These are phyloP conservation scores for Populus nigra DNA, from an alignment of 345 rosid genomes.

Conservation along the genomic window DNA sequence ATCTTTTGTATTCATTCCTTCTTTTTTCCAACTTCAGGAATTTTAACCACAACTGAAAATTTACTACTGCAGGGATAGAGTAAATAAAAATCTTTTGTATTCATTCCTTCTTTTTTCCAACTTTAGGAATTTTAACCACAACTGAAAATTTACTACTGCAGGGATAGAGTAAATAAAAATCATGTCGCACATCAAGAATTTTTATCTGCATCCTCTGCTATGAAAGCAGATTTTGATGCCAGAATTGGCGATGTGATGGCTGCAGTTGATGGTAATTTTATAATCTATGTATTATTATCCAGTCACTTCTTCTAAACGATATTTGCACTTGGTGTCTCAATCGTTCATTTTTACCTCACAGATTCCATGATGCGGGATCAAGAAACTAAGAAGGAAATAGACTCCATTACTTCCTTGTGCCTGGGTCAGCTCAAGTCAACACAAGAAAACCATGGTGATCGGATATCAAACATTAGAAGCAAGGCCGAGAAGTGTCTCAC, in stretches of 20 bases:
- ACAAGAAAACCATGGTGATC: constrained; percentile 61
- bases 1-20: background rate
- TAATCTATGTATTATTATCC: background rate
- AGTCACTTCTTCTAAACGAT: background rate
- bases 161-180: constrained; percentile 44
- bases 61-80: constrained; percentile 47
- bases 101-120: background rate
- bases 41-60: background rate
- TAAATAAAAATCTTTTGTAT: constrained; percentile 21
- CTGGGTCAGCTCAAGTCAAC: constrained; percentile 48
- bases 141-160: constrained; percentile 24
- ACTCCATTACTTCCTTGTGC: constrained; percentile 47
- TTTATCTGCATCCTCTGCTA: constrained; percentile 41
- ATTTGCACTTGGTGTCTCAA: background rate
- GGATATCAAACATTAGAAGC: constrained; percentile 50
- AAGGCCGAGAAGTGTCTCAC: constrained; percentile 67
- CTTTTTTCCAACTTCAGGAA: background rate
- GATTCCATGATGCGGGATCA: constrained; percentile 56
- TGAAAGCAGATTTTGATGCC: constrained; percentile 43
- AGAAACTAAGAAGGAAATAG: constrained; percentile 53
- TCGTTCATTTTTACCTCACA: constrained; percentile 22
- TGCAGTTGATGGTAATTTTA: constrained; percentile 53
- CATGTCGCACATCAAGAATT: constrained; percentile 41
- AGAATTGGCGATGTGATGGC: constrained; percentile 37
- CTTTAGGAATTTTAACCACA: background rate